phyloP scores from a whole-genome alignment of 1,139 yeast species.

The Blastobotrys aristatus region DNA sequence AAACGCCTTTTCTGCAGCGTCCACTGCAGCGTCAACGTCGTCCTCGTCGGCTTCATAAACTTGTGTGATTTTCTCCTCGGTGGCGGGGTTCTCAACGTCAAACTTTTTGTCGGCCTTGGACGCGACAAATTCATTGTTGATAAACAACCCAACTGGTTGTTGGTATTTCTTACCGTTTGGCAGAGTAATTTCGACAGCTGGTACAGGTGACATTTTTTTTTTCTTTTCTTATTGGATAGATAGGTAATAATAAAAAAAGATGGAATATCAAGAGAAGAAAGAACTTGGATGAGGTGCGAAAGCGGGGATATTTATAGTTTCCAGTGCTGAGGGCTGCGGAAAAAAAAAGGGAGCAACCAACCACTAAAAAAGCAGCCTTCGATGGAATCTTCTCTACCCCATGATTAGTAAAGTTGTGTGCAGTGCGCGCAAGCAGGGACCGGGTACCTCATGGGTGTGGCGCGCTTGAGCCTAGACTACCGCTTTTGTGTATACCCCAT shows the following conservation, averaged over 20 bases:
- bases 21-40: conserved; percentile 55
- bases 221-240: not conserved
- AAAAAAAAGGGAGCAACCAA: too few relatives aligned
- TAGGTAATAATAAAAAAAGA: not conserved
- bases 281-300: too few relatives aligned
- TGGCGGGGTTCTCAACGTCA: conserved; percentile 49
- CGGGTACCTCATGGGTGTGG: too few relatives aligned
- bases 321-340: too few relatives aligned
- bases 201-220: not conserved
- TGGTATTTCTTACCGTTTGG: conserved; percentile 57
- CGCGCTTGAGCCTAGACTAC: too few relatives aligned
- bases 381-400: too few relatives aligned
- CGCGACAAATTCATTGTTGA: conserved; percentile 52
- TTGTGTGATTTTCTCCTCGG: conserved; percentile 49
- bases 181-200: conserved; percentile 39
- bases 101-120: conserved; percentile 48
- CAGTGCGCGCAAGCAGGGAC: too few relatives aligned
- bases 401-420: too few relatives aligned
- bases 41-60: conserved; percentile 51
- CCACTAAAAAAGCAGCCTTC: too few relatives aligned
- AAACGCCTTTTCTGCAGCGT: conserved; percentile 51
- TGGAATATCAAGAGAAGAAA: too few relatives aligned
- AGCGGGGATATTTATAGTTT: too few relatives aligned
- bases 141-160: conserved; percentile 64
- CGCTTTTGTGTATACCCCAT: too few relatives aligned